Conservation (phyloP, 1,139 yeast genomes). For the Hemisphaericaspora xylanilytica region DNA sequence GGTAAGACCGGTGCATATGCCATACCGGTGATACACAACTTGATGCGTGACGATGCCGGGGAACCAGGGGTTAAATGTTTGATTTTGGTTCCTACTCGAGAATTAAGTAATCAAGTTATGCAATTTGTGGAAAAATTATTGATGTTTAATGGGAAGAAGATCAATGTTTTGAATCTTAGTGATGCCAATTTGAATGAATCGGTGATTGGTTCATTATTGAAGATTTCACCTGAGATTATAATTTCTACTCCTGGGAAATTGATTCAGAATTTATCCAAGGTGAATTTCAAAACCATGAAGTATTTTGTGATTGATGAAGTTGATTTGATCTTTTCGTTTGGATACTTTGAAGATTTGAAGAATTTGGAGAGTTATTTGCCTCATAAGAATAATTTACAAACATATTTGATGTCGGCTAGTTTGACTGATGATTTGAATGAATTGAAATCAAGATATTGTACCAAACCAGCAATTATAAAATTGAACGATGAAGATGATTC, state of each 20-base stretch:
- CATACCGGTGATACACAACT: constrained; percentile 77
- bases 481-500: constrained; percentile 63
- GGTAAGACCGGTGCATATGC: constrained; percentile 98
- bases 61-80: constrained; percentile 49
- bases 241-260: constrained; percentile 98
- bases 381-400: constrained; percentile 58
- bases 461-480: constrained; percentile 80
- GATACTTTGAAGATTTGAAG: constrained; percentile 94
- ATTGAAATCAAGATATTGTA: constrained; percentile 74
- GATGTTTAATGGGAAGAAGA: constrained; percentile 55
- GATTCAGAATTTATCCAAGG: constrained; percentile 60
- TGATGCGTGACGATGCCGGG: constrained; percentile 37
- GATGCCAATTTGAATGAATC: constrained; percentile 96
- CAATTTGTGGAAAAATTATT: constrained; percentile 69
- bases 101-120: constrained; percentile 90
- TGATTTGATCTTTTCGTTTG: constrained; percentile 88
- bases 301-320: constrained; percentile 92
- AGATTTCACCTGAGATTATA: constrained; percentile 73
- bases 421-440: constrained; percentile 80
- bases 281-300: constrained; percentile 54
- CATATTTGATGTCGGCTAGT: constrained; percentile 96
- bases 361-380: constrained; percentile 78
- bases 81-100: constrained; percentile 93
- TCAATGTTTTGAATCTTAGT: constrained; percentile 65
- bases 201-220: constrained; percentile 79